These are phyloP conservation scores for Komagataella pseudopastoris DNA, from an alignment of 805 yeast species.

Conservation along the genomic window DNA sequence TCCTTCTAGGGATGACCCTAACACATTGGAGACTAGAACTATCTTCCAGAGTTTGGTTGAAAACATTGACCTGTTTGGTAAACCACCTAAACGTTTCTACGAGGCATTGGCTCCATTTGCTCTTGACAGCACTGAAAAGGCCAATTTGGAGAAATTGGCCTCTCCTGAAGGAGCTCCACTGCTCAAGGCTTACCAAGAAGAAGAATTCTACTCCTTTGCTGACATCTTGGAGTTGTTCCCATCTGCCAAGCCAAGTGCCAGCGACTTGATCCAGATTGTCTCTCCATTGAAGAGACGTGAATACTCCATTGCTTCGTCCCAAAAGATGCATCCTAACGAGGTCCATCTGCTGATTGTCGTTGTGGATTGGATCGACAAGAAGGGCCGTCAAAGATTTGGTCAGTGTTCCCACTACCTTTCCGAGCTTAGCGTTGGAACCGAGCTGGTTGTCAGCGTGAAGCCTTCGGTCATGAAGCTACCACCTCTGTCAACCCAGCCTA, in stretches of 20 bases:
- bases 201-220: slow-evolving; percentile 65
- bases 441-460: slow-evolving; percentile 85
- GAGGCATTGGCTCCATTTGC: slow-evolving; percentile 71
- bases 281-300: slow-evolving; percentile 93
- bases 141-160: slow-evolving; percentile 45
- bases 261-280: slow-evolving; percentile 57
- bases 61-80: slow-evolving; percentile 80
- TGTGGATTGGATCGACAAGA: slow-evolving; percentile 86
- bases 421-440: slow-evolving; percentile 66
- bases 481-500: slow-evolving; percentile 73
- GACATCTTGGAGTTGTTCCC: slow-evolving; percentile 72
- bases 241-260: slow-evolving; percentile 67
- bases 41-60: slow-evolving; percentile 71
- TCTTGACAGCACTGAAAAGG: slow-evolving; percentile 52
- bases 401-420: slow-evolving; percentile 89
- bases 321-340: slow-evolving; percentile 80
- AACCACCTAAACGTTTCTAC: slow-evolving; percentile 90
- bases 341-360: slow-evolving; percentile 88
- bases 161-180: slow-evolving; percentile 75
- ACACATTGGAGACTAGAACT: slow-evolving; percentile 59
- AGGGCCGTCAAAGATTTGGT: slow-evolving; percentile 80
- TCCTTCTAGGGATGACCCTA: slow-evolving; percentile 51
- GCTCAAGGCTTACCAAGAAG: slow-evolving; percentile 76
- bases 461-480: slow-evolving; percentile 97
- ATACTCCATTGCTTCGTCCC: slow-evolving; percentile 95